Evolutionary conservation across 1,284 basidiomycete species (phyloP).

Genomic region (Vanrija humicola): DNA sequence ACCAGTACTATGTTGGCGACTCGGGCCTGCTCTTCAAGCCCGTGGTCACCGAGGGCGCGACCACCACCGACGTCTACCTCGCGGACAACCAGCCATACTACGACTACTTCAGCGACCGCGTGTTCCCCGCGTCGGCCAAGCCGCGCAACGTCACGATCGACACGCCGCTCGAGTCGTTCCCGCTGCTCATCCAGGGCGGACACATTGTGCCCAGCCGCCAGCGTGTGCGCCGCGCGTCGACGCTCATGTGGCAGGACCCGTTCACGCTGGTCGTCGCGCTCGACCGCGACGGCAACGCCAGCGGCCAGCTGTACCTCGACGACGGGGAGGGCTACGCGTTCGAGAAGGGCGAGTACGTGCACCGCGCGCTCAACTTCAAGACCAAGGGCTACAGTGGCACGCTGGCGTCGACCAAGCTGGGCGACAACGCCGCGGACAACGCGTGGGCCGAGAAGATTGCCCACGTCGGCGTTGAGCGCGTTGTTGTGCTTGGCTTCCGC

Average conservation of each 20-base stretch:
- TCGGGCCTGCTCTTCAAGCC: conserved; percentile 91
- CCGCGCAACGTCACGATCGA: conserved; percentile 68
- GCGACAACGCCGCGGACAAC: conserved; percentile 59
- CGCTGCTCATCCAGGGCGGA: conserved; percentile 86
- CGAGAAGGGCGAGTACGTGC: conserved; percentile 73
- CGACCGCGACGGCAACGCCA: conserved; percentile 61
- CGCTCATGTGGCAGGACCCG: conserved; percentile 85
- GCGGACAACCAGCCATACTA: conserved; percentile 91
- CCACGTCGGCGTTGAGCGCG: conserved; percentile 70
- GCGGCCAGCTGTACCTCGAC: conserved; percentile 88
- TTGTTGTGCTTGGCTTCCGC: conserved; percentile 70
- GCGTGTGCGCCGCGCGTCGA: conserved; percentile 77
- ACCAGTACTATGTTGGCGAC: conserved; percentile 88
- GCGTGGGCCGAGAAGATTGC: conserved; percentile 62
- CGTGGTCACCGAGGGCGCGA: conserved; percentile 70
- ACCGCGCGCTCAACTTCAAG: conserved; percentile 67
- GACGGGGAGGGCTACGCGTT: conserved; percentile 85
- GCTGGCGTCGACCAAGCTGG: conserved; percentile 20
- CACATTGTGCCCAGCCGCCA: conserved; percentile 83
- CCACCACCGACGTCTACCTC: conserved; percentile 73
- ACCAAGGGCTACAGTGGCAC: conserved; percentile 51
- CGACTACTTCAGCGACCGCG: conserved; percentile 73
- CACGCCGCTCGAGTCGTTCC: conserved; percentile 73
- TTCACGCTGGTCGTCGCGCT: conserved; percentile 87
- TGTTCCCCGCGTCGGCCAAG: conserved; percentile 62